Base-by-base conservation (phyloP, 805 yeast species). In the Saturnispora besseyi region DNA sequence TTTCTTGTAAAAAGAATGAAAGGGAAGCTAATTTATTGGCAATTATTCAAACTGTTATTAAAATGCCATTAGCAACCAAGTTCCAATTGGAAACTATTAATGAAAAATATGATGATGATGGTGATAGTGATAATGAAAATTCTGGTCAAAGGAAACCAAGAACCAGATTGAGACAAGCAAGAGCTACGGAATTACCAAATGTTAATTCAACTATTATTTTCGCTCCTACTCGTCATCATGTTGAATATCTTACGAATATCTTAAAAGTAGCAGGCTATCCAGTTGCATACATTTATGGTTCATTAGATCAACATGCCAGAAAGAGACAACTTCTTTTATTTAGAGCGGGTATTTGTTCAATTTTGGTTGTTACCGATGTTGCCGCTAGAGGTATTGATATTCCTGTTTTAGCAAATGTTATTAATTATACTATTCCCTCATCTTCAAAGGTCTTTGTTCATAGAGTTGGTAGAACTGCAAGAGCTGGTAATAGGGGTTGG, bases 381-480 rank as follows among this genome's bases (percentile, higher is more conserved):
- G 96, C 96, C 26, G 99, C 99, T 2, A 83, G 99, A 73, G 99
- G 99, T 81, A 89, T 93, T 54, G 99, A 95, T 79, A 87, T 93
- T 56, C 99, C 99, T 0, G 82, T 93, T 50, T 76, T 93, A 62
- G 96, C 98, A 6, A 90, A 95, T 62, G 99, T 93, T 48, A 77
- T 93, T 57, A 93, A 93, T 65, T 93, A 78, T 66, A 81, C 96
- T 1, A 73, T 93, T 53, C 98, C 98, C 10, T 84, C 88, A 1
- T 83, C 95, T 1, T 88, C 97, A 4, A 93, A 95, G 67, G 85
- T 91, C 52, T 93, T 93, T 67, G 78, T 93, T 50, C 99, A 93
- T 69, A 81, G 99, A 70, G 98, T 93, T 44, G 99, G 99, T 66
- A 83, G 99, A 76, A 93, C 99, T 43, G 99, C 99, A 10, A 85